Percentiles rank a stretch among this genome's conserved stretches.
Conservation (phyloP, 139 green algal genomes). For the Coelastrella sp. region DNA sequence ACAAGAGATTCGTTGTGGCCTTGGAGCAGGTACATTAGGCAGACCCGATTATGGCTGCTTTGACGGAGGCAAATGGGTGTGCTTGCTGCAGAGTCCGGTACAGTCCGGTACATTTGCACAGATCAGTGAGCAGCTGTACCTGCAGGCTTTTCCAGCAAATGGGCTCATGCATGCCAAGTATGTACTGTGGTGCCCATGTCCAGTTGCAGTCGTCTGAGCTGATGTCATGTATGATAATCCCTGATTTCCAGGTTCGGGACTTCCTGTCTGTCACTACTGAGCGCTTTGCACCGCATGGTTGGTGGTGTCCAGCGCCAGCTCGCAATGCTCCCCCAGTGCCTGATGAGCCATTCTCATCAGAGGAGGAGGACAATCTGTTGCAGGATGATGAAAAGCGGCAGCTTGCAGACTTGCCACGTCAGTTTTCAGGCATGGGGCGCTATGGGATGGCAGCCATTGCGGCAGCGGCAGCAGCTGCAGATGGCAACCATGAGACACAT, state of each 20-base stretch:
- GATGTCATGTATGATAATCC: too few relatives aligned
- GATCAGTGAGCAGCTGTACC: too few relatives aligned
- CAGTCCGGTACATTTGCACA: too few relatives aligned
- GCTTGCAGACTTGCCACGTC: neutral
- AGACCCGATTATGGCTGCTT: too few relatives aligned
- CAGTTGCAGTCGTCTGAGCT: too few relatives aligned
- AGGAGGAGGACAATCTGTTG: slow-evolving; percentile 18
- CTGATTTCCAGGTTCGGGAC: slow-evolving; percentile 70
- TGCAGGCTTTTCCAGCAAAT: too few relatives aligned
- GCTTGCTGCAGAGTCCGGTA: too few relatives aligned
- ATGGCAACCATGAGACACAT: neutral
- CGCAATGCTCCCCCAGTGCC: neutral
- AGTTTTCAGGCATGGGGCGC: neutral
- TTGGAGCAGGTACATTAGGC: slow-evolving; percentile 61
- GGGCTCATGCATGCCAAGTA: too few relatives aligned
- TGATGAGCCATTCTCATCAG: slow-evolving; percentile 7
- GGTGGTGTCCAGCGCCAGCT: slow-evolving; percentile 69
- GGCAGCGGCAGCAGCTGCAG: slow-evolving; percentile 35
- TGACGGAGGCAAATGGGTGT: too few relatives aligned
- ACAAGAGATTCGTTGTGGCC: slow-evolving; percentile 59
- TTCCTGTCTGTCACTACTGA: slow-evolving; percentile 62
- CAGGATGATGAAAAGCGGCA: slow-evolving; percentile 25
- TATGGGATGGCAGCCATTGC: slow-evolving; percentile 4
- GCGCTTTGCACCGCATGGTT: slow-evolving; percentile 62
- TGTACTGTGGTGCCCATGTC: too few relatives aligned